Evolutionary conservation across 2,329 filamentous ascomycete genomes (phyloP).

Genomic region (Xylaria hypoxylon): DNA sequence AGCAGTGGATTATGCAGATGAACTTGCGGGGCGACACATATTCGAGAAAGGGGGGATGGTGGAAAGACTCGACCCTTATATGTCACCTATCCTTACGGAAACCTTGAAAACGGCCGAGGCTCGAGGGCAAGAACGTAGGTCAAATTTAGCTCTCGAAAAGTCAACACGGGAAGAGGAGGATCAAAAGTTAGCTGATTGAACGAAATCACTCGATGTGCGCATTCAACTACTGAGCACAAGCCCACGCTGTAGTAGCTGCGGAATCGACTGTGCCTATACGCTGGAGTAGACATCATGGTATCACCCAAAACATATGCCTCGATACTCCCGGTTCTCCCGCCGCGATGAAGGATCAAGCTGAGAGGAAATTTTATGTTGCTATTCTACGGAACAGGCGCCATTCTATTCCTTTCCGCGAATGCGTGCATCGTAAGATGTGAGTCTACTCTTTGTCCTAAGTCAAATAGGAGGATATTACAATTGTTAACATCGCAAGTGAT

Average conservation of each 20-base stretch:
- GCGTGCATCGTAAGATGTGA: background rate
- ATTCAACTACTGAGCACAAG: background rate
- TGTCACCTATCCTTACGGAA: background rate
- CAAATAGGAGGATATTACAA: too few species aligned
- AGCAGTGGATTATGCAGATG: background rate
- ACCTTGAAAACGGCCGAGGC: background rate
- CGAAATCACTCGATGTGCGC: background rate
- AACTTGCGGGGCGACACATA: background rate
- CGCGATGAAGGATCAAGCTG: background rate
- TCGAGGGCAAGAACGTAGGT: background rate
- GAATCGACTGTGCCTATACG: background rate
- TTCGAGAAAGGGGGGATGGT: constrained; percentile 1
- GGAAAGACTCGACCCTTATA: background rate
- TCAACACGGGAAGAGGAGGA: background rate
- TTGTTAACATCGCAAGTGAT: too few species aligned
- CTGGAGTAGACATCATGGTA: constrained; percentile 2
- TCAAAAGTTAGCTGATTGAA: background rate
- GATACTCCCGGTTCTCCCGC: background rate
- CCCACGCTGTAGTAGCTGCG: constrained; percentile 2
- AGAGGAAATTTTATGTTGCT: background rate
- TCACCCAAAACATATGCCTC: constrained; percentile 4
- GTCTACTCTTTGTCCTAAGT: background rate
- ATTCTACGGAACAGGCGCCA: background rate
- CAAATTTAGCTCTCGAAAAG: background rate
- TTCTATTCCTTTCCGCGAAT: background rate